Conservation (phyloP, 148 eudicot species). For the Vaccinium vitisidaea region DNA sequence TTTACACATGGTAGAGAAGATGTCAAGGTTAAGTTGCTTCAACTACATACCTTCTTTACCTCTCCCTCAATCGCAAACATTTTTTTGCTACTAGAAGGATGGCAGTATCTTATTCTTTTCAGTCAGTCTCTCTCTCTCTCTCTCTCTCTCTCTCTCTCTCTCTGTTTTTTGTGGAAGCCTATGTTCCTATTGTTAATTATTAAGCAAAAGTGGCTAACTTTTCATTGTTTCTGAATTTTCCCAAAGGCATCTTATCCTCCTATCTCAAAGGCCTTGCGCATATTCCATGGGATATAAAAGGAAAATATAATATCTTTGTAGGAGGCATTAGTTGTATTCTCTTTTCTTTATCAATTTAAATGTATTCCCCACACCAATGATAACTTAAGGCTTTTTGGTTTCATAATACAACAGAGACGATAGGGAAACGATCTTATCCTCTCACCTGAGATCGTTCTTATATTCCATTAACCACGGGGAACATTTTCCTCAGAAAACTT, state of each 20-base stretch:
- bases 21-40: neutral
- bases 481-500: neutral
- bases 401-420: neutral
- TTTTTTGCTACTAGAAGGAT: neutral
- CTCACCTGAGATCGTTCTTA: neutral
- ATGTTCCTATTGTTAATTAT: constrained; percentile 1
- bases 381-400: neutral
- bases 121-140: too few species aligned
- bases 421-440: neutral
- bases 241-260: neutral
- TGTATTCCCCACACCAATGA: neutral
- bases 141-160: too few species aligned
- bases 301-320: neutral
- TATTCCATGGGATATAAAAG: neutral
- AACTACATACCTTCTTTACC: neutral
- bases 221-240: neutral
- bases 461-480: neutral
- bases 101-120: neutral
- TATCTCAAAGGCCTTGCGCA: neutral
- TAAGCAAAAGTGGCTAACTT: neutral
- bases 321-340: neutral
- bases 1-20: neutral
- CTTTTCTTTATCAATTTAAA: neutral
- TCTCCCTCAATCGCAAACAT: neutral
- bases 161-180: neutral